These are phyloP conservation scores for Mycotypha africana DNA, from an alignment of 371 early-diverging fungal genomes.

Conservation along the genomic window DNA sequence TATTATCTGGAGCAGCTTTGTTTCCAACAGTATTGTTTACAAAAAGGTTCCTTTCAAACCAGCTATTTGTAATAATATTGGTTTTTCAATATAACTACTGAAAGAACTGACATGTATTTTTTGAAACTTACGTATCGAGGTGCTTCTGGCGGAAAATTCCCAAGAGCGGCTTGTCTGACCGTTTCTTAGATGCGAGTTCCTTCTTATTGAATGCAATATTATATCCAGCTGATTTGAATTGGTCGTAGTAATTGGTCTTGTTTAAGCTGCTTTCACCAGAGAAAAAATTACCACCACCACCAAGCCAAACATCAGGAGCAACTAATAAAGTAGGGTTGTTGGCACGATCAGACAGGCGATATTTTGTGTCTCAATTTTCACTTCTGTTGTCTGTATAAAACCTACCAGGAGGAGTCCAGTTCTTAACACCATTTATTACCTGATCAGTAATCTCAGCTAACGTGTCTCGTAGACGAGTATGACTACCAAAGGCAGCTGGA, in stretches of 20 bases:
- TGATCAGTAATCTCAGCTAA: slow-evolving; percentile 59
- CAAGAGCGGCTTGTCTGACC: slow-evolving; percentile 51
- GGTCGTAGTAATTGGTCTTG: slow-evolving; percentile 51
- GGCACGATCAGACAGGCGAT: no score
- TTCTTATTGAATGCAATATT: slow-evolving; percentile 49
- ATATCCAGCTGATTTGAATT: slow-evolving; percentile 53
- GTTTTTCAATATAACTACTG: background rate
- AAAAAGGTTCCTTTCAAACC: slow-evolving; percentile 66
- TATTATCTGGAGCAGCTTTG: slow-evolving; percentile 44
- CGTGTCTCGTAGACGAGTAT: slow-evolving; percentile 54
- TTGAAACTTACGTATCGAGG: slow-evolving; percentile 59
- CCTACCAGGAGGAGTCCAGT: slow-evolving; percentile 39
- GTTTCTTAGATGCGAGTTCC: slow-evolving; percentile 40
- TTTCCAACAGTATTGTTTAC: slow-evolving; percentile 47
- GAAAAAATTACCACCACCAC: slow-evolving; percentile 63
- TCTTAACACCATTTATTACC: slow-evolving; percentile 49
- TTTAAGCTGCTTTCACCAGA: slow-evolving; percentile 44
- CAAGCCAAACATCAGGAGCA: slow-evolving; percentile 65
- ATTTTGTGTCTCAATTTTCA: no score
- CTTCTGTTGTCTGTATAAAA: background rate
- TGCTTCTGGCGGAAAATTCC: slow-evolving; percentile 62
- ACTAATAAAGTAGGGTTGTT: slow-evolving; percentile 24
- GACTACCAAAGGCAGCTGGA: slow-evolving; percentile 63
- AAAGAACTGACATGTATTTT: no score
- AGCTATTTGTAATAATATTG: slow-evolving; percentile 13